Percentiles rank a stretch among this genome's conserved stretches.
Conservation (phyloP, 306 rosid species). For the Quercus bicolor region DNA sequence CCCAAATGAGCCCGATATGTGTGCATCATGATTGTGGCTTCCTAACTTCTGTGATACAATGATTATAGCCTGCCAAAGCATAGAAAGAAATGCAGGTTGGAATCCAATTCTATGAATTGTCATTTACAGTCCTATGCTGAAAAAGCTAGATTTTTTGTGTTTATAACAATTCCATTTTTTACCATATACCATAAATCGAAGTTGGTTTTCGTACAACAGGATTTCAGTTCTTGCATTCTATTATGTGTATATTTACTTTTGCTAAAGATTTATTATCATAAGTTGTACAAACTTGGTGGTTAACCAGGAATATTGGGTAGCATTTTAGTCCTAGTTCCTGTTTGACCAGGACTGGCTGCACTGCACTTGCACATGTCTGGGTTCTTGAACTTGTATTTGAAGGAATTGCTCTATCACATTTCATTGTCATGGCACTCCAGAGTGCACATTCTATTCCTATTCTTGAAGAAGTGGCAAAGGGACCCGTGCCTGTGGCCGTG, state of each 20-base stretch:
- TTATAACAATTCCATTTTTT: not conserved
- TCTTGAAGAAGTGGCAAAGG: no score
- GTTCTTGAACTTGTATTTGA: not conserved
- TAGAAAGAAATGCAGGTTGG: not conserved
- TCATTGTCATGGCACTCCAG: no score
- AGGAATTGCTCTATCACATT: not conserved
- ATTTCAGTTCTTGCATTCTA: not conserved
- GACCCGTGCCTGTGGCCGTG: no score
- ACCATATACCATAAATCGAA: no score
- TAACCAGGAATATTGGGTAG: no score
- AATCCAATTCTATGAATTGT: not conserved
- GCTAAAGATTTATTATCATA: not conserved
- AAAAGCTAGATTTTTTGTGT: not conserved
- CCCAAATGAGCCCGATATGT: not conserved
- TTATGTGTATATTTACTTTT: not conserved
- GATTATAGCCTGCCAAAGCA: not conserved
- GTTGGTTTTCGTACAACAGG: no score
- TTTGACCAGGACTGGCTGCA: no score
- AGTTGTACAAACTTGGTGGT: not conserved
- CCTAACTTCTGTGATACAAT: not conserved
- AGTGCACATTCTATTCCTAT: no score
- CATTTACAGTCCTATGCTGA: not conserved
- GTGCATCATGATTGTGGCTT: slow-evolving; percentile 4
- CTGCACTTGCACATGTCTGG: no score
- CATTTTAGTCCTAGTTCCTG: no score